Evolutionary conservation across 345 rosid species (phyloP).

Genomic region (Mangifera indica): DNA sequence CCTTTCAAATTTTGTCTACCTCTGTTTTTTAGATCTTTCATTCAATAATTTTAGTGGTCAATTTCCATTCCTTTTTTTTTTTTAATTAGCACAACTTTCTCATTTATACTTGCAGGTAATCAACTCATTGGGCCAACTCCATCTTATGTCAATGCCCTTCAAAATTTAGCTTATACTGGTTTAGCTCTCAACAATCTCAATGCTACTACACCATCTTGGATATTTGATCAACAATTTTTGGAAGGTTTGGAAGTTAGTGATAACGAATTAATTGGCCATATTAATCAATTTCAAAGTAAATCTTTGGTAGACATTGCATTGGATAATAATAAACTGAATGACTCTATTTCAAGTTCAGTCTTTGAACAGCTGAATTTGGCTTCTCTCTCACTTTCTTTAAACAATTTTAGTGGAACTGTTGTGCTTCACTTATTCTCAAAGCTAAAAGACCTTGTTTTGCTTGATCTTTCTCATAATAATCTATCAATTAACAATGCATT

Average conservation of each 20-base stretch:
- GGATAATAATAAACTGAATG: constrained; percentile 13
- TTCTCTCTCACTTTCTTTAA: neutral
- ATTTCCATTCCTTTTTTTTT: constrained; percentile 17
- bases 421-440: constrained; percentile 15
- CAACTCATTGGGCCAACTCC: no score
- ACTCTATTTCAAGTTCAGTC: constrained; percentile 22
- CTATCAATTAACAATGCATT: neutral
- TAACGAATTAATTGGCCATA: constrained; percentile 18
- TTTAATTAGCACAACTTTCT: neutral
- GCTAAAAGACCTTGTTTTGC: no score
- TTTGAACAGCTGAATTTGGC: neutral
- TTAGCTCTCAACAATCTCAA: constrained; percentile 9
- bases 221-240: constrained; percentile 15
- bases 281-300: constrained; percentile 8
- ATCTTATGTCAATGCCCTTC: neutral
- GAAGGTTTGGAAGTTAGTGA: neutral
- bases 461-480: constrained; percentile 2
- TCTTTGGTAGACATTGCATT: neutral
- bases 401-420: neutral
- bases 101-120: neutral
- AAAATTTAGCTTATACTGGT: neutral
- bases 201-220: constrained; percentile 22
- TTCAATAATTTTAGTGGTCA: constrained; percentile 8
- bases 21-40: neutral
- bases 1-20: neutral